A percentile compares a stretch with the other conserved stretches of the same genome.
phyloP scores from a whole-genome alignment of 495 filamentous ascomycete species.

The Physcia stellaris region DNA sequence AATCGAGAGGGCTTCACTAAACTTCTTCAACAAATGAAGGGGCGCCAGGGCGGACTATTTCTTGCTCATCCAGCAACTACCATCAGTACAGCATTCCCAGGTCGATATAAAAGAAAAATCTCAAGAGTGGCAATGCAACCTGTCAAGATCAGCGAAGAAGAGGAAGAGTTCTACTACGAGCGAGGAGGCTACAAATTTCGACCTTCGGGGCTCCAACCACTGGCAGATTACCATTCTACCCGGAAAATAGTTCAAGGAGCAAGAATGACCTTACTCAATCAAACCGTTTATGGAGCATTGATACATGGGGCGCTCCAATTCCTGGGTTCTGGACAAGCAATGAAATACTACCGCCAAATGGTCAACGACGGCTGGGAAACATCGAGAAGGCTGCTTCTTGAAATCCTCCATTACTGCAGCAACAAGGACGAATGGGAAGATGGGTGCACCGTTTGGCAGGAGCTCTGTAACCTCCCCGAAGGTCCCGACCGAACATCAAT shows the following conservation, averaged over 20 bases:
- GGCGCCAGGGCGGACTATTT: slow-evolving; percentile 12
- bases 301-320: slow-evolving; percentile 12
- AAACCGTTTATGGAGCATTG: slow-evolving; percentile 11
- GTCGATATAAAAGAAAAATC: too few species aligned
- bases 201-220: background rate
- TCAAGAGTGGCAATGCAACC: too few species aligned
- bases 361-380: slow-evolving; percentile 13
- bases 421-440: slow-evolving; percentile 6
- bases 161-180: too few species aligned
- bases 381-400: slow-evolving; percentile 5
- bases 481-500: slow-evolving; percentile 1
- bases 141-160: too few species aligned
- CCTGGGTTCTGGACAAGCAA: slow-evolving; percentile 7
- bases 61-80: background rate
- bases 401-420: slow-evolving; percentile 10
- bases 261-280: slow-evolving; percentile 11
- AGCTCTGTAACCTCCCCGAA: background rate
- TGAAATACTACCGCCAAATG: slow-evolving; percentile 12
- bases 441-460: slow-evolving; percentile 7
- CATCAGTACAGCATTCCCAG: slow-evolving; percentile 1
- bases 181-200: background rate
- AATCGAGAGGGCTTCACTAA: slow-evolving; percentile 26
- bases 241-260: background rate
- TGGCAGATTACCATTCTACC: background rate
- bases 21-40: slow-evolving; percentile 27